Conservation (phyloP, 495 filamentous ascomycete species). For the Geoglossum glabrum region DNA sequence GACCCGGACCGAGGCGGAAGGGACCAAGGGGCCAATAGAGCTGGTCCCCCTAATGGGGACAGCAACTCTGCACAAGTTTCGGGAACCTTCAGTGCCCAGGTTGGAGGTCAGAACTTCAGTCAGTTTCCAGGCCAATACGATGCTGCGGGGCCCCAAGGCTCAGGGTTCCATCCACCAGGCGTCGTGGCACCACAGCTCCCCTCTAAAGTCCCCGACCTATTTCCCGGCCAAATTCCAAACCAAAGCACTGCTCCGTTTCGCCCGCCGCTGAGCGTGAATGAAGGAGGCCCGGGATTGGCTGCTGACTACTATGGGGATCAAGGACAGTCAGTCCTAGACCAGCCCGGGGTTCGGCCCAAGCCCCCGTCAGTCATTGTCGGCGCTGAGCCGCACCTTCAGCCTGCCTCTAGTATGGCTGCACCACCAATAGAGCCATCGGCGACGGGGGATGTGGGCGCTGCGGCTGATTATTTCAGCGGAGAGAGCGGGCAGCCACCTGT, state of each 20-base stretch:
- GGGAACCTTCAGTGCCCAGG: constrained; percentile 8
- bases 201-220: constrained; percentile 20
- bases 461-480: constrained; percentile 7
- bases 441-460: constrained; percentile 6
- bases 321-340: constrained; percentile 37
- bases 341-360: constrained; percentile 36
- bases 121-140: constrained; percentile 27
- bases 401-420: neutral
- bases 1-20: neutral
- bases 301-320: constrained; percentile 49
- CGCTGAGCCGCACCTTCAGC: constrained; percentile 12
- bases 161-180: neutral
- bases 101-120: constrained; percentile 19
- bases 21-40: constrained; percentile 14
- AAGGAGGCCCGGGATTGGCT: constrained; percentile 30
- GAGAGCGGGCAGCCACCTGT: neutral
- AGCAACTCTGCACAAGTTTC: constrained; percentile 2
- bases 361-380: constrained; percentile 30
- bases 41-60: constrained; percentile 17
- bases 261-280: constrained; percentile 26
- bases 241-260: constrained; percentile 26
- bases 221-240: constrained; percentile 37
- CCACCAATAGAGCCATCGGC: constrained; percentile 4
- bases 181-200: constrained; percentile 6
- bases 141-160: neutral